Base-by-base conservation (phyloP, 2,329 filamentous ascomycete genomes). In the Sodiomyces alkalinus region DNA sequence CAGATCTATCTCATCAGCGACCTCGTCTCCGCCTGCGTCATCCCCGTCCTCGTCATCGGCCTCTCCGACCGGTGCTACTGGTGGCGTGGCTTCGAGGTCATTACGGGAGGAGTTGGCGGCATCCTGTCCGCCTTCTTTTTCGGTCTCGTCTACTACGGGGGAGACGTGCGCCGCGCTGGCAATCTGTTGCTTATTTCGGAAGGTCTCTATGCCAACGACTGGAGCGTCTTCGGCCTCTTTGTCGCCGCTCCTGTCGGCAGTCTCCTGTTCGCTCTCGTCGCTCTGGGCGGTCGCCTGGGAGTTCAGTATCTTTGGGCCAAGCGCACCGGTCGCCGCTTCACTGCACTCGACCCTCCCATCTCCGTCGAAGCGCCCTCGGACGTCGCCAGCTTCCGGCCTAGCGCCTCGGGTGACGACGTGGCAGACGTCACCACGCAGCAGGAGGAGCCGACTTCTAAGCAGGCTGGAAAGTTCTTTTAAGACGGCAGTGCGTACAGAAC, bases 1-100 rank as follows among this genome's bases (percentile, higher is more conserved):
- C 78, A 83, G 50, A 85, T 87, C 48, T 87, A 81, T 57, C 64
- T 87, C 38, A 82, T 87, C 45, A 79, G 76, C 24, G 80, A 87
- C 46, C 64, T 90, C 6, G 68, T 90, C 33, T 82, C 79, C 11
- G 77, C 81, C 2, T 69, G 78, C 11, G 71, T 74, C 26, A 77
- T 90, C 29, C 81, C 81, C 0, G 74, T 80, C 8, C 58, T 90
- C 5, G 57, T 81, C 27, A 52, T 90, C n/a, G 81, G 81, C 1
- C 57, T 90, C 6, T 65, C 58, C 19, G 68, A 80, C 27, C 55
- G 54, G 24, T 57, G 56, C 44, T 80, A 79, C 54, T 85, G 70
- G 60, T 82, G 80, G 74, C 69, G 74, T 23, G 81, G 81, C 11
- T 80, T 82, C 42, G 81, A 90, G 51, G 79, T 87, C 17, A 70